Conservation (phyloP, 177 flowering plant genomes). For the Vitis hybrid region DNA sequence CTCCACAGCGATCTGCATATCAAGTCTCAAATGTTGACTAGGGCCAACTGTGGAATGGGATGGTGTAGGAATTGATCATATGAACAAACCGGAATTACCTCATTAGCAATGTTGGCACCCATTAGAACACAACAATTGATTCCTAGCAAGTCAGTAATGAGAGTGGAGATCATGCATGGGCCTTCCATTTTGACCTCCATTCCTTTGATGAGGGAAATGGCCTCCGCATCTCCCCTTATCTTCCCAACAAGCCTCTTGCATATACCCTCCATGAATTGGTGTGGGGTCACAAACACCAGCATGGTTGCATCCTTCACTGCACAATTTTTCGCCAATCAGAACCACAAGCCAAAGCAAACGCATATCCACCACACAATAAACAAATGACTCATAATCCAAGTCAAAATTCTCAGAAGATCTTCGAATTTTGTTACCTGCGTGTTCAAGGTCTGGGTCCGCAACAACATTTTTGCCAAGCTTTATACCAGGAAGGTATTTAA, state of each 20-base stretch:
- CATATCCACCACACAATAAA: neutral
- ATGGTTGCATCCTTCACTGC: slow-evolving; percentile 86
- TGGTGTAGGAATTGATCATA: neutral
- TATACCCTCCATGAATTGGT: slow-evolving; percentile 90
- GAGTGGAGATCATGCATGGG: slow-evolving; percentile 82
- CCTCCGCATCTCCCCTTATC: slow-evolving; percentile 56
- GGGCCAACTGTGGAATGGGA: neutral
- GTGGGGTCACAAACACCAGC: slow-evolving; percentile 95
- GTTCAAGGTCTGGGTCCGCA: slow-evolving; percentile 85
- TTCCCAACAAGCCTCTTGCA: slow-evolving; percentile 80
- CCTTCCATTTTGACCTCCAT: slow-evolving; percentile 97
- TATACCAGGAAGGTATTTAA: slow-evolving; percentile 89
- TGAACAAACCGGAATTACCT: slow-evolving; percentile 37
- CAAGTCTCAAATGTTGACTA: slow-evolving; percentile 2
- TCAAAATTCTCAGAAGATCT: neutral
- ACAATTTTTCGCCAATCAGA: slow-evolving; percentile 6
- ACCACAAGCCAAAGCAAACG: neutral
- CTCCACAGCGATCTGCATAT: slow-evolving; percentile 79
- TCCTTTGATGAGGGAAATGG: slow-evolving; percentile 86
- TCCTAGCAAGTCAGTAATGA: slow-evolving; percentile 69
- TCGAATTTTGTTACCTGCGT: slow-evolving; percentile 58
- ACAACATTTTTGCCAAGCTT: slow-evolving; percentile 91
- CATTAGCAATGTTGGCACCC: slow-evolving; percentile 98
- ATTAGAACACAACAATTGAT: slow-evolving; percentile 89
- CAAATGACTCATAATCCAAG: neutral